These are phyloP conservation scores for Centrapalus pauciflorus DNA, from an alignment of 129 eudicot species.

Conservation along the genomic window DNA sequence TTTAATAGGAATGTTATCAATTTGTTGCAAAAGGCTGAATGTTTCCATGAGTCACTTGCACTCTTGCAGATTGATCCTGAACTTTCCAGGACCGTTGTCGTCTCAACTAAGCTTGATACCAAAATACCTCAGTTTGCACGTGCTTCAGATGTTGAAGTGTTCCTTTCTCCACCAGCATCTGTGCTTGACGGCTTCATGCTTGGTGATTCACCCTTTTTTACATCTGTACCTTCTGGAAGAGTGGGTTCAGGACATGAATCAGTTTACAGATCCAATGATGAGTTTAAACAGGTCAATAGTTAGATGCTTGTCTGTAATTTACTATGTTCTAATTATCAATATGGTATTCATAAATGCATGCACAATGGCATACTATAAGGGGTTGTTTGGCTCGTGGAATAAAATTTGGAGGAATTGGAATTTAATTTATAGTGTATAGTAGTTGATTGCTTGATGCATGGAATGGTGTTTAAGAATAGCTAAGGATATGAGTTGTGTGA, in stretches of 20 bases:
- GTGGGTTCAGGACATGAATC: constrained; percentile 91
- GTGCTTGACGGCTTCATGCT: constrained; percentile 90
- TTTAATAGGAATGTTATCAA: not conserved
- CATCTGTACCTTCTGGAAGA: constrained; percentile 99
- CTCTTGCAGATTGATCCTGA: constrained; percentile 86
- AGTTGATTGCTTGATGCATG: not conserved
- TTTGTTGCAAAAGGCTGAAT: not conserved
- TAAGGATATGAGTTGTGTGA: too few species aligned
- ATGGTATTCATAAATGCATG: not conserved
- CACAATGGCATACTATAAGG: not conserved
- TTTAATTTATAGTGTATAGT: not conserved
- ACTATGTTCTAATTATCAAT: not conserved
- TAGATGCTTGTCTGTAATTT: not conserved
- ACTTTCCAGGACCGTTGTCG: constrained; percentile 92
- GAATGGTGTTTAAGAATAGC: too few species aligned
- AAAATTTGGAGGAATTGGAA: too few species aligned
- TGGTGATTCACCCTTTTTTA: constrained; percentile 98
- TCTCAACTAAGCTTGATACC: constrained; percentile 91
- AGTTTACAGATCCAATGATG: constrained; percentile 87
- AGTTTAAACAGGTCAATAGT: constrained; percentile 87
- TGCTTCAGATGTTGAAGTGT: constrained; percentile 97
- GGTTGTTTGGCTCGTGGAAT: not conserved
- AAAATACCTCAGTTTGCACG: constrained; percentile 94
- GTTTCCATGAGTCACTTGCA: constrained; percentile 19
- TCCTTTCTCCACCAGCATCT: constrained; percentile 85